Evolutionary conservation across 768 basidiomycete species (phyloP).

Genomic region (Boletus tomentosulus): DNA sequence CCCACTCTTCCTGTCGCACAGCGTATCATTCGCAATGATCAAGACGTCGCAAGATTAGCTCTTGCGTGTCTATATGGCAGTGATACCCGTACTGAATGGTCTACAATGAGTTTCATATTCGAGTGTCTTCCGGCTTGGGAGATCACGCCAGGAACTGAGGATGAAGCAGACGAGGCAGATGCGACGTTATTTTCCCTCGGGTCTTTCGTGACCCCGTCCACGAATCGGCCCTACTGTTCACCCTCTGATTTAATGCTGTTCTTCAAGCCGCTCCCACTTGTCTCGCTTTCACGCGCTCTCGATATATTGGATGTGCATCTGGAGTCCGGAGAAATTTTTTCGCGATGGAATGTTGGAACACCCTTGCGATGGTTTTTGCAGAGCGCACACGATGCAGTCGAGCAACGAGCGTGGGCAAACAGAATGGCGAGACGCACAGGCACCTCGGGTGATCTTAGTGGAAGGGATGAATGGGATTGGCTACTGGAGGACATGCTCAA

Average conservation of each 20-base stretch:
- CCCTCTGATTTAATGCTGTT: conserved; percentile 74
- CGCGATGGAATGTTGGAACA: conserved; percentile 81
- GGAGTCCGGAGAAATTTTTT: conserved; percentile 87
- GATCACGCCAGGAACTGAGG: conserved; percentile 48
- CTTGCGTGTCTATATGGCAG: conserved; percentile 88
- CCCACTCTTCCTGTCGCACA: conserved; percentile 71
- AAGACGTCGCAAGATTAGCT: conserved; percentile 81
- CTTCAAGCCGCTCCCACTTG: conserved; percentile 73
- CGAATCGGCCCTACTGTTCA: conserved; percentile 49
- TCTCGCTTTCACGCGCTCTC: conserved; percentile 74
- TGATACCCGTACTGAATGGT: conserved; percentile 66
- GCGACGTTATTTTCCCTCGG: conserved; percentile 80
- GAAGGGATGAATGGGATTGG: conserved; percentile 79
- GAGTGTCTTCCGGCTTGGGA: conserved; percentile 96
- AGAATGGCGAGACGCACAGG: conserved; percentile 75
- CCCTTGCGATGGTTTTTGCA: conserved; percentile 90
- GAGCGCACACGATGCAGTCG: conserved; percentile 55
- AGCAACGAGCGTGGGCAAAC: conserved; percentile 84
- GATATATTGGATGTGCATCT: conserved; percentile 94
- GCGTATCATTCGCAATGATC: conserved; percentile 75
- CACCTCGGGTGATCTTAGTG: conserved; percentile 48
- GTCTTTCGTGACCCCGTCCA: conserved; percentile 72
- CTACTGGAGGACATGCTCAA: conserved; percentile 89
- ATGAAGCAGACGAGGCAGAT: conserved; percentile 71
- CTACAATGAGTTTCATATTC: conserved; percentile 86